A percentile compares a stretch with the other conserved stretches of the same genome.
Evolutionary conservation across 257 asterid species (phyloP).

Genomic region (Gardenia jasminoides): DNA sequence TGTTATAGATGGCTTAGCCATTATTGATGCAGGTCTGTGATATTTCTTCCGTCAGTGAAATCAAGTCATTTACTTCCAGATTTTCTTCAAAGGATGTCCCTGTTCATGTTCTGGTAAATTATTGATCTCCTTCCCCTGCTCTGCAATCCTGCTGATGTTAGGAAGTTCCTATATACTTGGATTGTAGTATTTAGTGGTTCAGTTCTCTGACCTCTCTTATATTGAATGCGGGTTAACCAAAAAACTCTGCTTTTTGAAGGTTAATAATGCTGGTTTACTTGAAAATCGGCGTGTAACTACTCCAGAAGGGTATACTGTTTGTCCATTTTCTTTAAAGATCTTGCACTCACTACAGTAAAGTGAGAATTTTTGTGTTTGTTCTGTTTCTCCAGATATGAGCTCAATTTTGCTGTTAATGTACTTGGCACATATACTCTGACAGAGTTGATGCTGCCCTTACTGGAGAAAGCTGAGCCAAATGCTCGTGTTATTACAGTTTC

Average conservation of each 20-base stretch:
- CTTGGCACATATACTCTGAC: conserved; percentile 82
- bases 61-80: conserved; percentile 73
- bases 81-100: conserved; percentile 66
- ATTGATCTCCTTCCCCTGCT: conserved; percentile 11
- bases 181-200: neutral
- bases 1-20: neutral
- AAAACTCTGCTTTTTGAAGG: conserved; percentile 40
- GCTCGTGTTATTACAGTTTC: conserved; percentile 95
- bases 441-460: conserved; percentile 69
- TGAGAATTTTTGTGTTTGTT: conserved; percentile 2
- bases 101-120: conserved; percentile 71
- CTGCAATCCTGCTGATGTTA: neutral
- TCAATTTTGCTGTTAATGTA: conserved; percentile 84
- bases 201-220: neutral
- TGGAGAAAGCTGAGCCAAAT: conserved; percentile 89
- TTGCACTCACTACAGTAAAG: conserved; percentile 6
- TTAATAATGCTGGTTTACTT: conserved; percentile 90
- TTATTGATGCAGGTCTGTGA: conserved; percentile 63
- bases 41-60: conserved; percentile 60
- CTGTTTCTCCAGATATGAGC: conserved; percentile 55
- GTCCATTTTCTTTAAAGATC: conserved; percentile 14
- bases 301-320: conserved; percentile 69
- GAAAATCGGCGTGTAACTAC: conserved; percentile 56
- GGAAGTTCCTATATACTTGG: neutral
- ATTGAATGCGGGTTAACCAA: neutral